These are phyloP conservation scores for Magnaporthiopsis rhizophila DNA, from an alignment of 2,329 filamentous ascomycete genomes.

Conservation along the genomic window DNA sequence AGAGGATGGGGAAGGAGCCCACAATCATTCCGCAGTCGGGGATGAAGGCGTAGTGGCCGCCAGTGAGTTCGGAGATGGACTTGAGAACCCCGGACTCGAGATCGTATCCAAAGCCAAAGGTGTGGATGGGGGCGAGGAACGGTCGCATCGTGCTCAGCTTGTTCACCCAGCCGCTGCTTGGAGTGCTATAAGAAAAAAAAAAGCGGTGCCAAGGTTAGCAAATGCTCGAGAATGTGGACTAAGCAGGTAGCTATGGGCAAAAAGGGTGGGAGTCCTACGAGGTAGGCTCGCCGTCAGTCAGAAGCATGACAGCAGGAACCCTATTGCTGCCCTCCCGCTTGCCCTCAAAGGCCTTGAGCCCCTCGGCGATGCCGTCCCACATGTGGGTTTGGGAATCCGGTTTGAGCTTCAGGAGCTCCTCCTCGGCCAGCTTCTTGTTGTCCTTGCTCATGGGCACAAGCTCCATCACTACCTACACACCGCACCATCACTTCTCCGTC, in stretches of 20 bases:
- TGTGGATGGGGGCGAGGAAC: conserved; percentile 39
- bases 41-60: conserved; percentile 54
- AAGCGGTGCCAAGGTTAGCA: not conserved
- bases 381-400: conserved; percentile 40
- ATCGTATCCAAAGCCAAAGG: conserved; percentile 45
- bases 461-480: not conserved
- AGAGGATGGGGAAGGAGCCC: not conserved
- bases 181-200: conserved; percentile 26
- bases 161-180: conserved; percentile 41
- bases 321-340: conserved; percentile 22
- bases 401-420: conserved; percentile 34
- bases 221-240: not conserved
- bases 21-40: conserved; percentile 52
- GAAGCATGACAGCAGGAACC: conserved; percentile 42
- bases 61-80: conserved; percentile 48
- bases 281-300: conserved; percentile 50
- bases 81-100: conserved; percentile 46
- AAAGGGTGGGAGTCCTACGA: too few species aligned
- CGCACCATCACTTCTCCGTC: not conserved
- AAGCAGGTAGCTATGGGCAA: too few species aligned
- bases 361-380: conserved; percentile 48
- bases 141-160: conserved; percentile 36
- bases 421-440: conserved; percentile 16
- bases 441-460: not conserved
- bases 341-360: conserved; percentile 37